Percentiles rank a stretch among this genome's conserved stretches.
Conservation (phyloP, 2,329 filamentous ascomycete genomes). For the Fusarium citri region DNA sequence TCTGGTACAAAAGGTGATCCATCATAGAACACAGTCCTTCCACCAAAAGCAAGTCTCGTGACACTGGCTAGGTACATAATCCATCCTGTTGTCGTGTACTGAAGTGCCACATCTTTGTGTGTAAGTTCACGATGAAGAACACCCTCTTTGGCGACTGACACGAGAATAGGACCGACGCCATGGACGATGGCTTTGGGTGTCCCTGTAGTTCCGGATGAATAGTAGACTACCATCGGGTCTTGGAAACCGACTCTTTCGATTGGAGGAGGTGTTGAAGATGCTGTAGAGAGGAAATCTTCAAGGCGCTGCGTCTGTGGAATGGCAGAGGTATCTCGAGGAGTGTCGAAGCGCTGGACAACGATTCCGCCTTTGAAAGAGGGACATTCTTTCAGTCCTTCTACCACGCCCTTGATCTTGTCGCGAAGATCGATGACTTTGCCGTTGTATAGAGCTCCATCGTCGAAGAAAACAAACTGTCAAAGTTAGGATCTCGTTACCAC, state of each 20-base stretch:
- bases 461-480: constrained; percentile 76
- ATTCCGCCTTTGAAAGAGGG: constrained; percentile 72
- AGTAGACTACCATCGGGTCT: constrained; percentile 82
- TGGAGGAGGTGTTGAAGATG: constrained; percentile 52
- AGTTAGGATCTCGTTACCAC: too few relatives aligned
- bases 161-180: constrained; percentile 72
- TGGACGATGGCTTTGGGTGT: constrained; percentile 89
- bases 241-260: constrained; percentile 75
- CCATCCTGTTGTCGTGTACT: constrained; percentile 80
- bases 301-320: constrained; percentile 63
- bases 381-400: constrained; percentile 71
- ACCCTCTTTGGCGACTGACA: constrained; percentile 70
- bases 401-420: constrained; percentile 77
- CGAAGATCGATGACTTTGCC: constrained; percentile 79
- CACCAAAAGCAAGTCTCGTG: constrained; percentile 68
- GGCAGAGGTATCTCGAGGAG: constrained; percentile 67
- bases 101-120: constrained; percentile 58
- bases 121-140: constrained; percentile 59
- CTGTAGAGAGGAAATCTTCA: constrained; percentile 57
- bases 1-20: constrained; percentile 83
- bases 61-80: constrained; percentile 84
- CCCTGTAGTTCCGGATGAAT: constrained; percentile 84
- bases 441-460: constrained; percentile 84
- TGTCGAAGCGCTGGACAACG: constrained; percentile 72
- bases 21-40: constrained; percentile 78